These are phyloP conservation scores for Epichloe baconii DNA, from an alignment of 2,329 filamentous ascomycete species.

Conservation along the genomic window DNA sequence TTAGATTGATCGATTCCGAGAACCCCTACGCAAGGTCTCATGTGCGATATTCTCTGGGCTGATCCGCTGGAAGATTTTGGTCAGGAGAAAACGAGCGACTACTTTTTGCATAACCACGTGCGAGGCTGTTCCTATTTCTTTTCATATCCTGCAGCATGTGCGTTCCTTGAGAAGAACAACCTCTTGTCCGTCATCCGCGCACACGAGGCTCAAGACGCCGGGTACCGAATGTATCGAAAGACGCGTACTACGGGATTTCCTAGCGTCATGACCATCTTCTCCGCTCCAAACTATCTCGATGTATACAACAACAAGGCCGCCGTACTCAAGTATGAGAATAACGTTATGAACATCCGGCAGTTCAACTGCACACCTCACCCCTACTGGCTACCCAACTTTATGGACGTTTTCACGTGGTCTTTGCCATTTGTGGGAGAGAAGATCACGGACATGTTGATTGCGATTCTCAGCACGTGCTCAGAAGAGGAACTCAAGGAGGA, in stretches of 20 bases:
- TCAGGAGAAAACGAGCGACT: constrained; percentile 96
- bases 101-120: constrained; percentile 96
- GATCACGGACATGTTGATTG: constrained; percentile 98
- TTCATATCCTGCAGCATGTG: constrained; percentile 92
- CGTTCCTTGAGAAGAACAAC: constrained; percentile 98
- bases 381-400: constrained; percentile 99
- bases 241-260: constrained; percentile 96
- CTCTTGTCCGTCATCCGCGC: constrained; percentile 92
- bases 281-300: constrained; percentile 94
- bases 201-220: constrained; percentile 96
- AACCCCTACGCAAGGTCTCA: constrained; percentile 95
- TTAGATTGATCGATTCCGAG: constrained; percentile 92
- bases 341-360: constrained; percentile 99
- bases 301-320: constrained; percentile 99
- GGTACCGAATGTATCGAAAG: constrained; percentile 98
- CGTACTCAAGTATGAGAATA: constrained; percentile 98
- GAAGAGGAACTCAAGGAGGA: constrained; percentile 94
- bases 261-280: constrained; percentile 99
- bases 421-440: constrained; percentile 97
- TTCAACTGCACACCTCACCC: constrained; percentile 99
- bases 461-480: constrained; percentile 96
- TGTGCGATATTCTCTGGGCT: constrained; percentile 99
- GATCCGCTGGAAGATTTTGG: constrained; percentile 97
- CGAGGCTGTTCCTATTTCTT: constrained; percentile 99
- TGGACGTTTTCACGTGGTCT: constrained; percentile 99